Conservation (phyloP, 1,284 basidiomycete species). For the Pseudozyma hubeiensis region DNA sequence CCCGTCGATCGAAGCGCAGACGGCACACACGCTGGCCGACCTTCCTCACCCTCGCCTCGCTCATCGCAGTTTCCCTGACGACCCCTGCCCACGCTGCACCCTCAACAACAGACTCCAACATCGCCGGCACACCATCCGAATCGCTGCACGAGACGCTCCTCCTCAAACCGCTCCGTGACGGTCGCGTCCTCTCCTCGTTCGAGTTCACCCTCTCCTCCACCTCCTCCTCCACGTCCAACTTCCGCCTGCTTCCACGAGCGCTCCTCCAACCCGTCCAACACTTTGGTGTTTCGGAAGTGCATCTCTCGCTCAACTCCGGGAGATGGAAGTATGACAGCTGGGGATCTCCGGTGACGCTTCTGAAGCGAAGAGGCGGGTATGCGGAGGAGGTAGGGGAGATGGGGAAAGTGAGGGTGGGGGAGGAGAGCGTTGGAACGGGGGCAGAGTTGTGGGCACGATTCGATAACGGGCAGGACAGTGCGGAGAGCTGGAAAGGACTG, state of each 20-base stretch:
- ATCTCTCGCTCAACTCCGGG: conserved; percentile 85
- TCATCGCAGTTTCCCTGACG: not conserved
- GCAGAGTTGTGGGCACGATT: conserved; percentile 84
- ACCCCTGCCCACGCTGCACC: not conserved
- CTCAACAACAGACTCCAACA: not conserved
- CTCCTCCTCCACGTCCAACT: conserved; percentile 26
- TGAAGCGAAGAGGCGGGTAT: conserved; percentile 7
- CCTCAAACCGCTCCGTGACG: conserved; percentile 82
- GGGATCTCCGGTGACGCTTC: conserved; percentile 65
- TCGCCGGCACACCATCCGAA: conserved; percentile 12
- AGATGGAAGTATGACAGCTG: conserved; percentile 89
- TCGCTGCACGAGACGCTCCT: conserved; percentile 75
- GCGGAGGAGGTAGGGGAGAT: not conserved
- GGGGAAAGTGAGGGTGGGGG: conserved; percentile 54
- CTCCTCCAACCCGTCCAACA: conserved; percentile 86
- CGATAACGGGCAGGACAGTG: conserved; percentile 71
- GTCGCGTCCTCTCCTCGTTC: conserved; percentile 85
- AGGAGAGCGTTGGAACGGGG: conserved; percentile 81
- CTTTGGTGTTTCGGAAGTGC: conserved; percentile 85
- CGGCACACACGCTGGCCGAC: not conserved
- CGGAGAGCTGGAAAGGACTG: conserved; percentile 77
- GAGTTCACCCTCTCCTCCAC: conserved; percentile 51
- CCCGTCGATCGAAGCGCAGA: not conserved
- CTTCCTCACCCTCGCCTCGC: not conserved
- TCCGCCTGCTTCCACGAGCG: conserved; percentile 79